Evolutionary conservation across 495 filamentous ascomycete species (phyloP), one percentile per base, ranked within the genome.

Genomic region (Neurospora sp.): DNA sequence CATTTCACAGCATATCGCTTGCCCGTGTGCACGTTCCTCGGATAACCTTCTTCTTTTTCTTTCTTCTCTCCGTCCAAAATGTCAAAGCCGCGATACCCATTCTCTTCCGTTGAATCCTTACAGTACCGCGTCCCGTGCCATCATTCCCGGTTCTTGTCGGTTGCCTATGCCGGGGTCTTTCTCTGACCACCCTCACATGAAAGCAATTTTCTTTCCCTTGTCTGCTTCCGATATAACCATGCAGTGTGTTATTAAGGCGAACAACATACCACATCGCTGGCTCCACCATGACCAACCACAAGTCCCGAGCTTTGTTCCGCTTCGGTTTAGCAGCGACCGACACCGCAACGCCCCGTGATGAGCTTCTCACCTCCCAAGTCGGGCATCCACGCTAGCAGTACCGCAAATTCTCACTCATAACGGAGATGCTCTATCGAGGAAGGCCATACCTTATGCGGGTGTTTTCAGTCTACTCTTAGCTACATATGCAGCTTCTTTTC

Each of bases 21-120:
- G 61, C 85, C 85, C 20, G 78, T 88, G 69, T 89, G 88, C 77
- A 90, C 83, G 44, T 88, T 87, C 70, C 84, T 90, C 83, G 88
- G 89, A 75, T 91, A 77, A 82, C 40, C 71, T 18, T 70, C 14
- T 70, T 22, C 22, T 22, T 53, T 0, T 10, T 16, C 7, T 31
- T n/a, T n/a, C 1, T 22, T 31, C 16, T 59, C 14, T 35, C 8
- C 1, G 0, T 18, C 5, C 42, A 1, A 38, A 35, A 35, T 38
- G 18, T 39, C 22, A 18, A 66, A 66, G 53, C 53, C 53, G 27
- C 27, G 53, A 66, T 66, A 66, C 53, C 53, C 53, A 35, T 66
- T 66, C 53, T 35, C 27, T 27, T 0, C 14, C 53, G 14, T 35
- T 35, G 53, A 61, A 61, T 6, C 14, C 14, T 8, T 35, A 16